A percentile compares a stretch with the other conserved stretches of the same genome.
These are phyloP conservation scores for Corniculantispora saksenae DNA, from an alignment of 2,329 filamentous ascomycete species.

Conservation along the genomic window DNA sequence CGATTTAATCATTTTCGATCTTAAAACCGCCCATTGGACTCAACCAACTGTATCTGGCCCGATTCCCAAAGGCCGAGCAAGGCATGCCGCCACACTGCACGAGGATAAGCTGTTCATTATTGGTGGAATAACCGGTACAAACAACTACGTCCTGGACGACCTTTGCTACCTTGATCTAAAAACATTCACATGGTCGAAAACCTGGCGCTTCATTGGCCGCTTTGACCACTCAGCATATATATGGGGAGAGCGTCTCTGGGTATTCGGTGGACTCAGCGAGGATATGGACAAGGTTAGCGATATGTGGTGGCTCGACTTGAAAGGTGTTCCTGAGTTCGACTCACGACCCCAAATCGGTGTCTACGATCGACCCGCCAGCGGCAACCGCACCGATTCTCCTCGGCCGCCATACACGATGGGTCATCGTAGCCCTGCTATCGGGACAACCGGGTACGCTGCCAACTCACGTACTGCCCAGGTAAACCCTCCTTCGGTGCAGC, in stretches of 20 bases:
- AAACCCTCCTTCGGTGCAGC: constrained; percentile 64
- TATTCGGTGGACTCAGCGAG: constrained; percentile 90
- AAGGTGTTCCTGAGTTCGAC: constrained; percentile 84
- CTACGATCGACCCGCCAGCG: constrained; percentile 48
- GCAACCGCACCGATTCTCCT: constrained; percentile 50
- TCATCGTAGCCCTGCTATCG: constrained; percentile 52
- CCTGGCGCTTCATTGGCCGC: constrained; percentile 91
- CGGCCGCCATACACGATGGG: constrained; percentile 54
- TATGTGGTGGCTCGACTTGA: constrained; percentile 95
- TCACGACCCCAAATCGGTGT: constrained; percentile 60
- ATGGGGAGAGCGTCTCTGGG: constrained; percentile 89
- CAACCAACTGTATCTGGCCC: constrained; percentile 84
- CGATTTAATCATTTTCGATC: constrained; percentile 93
- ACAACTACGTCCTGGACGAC: constrained; percentile 90
- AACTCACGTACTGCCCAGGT: constrained; percentile 69
- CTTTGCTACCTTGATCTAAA: constrained; percentile 96
- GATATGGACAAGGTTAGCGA: constrained; percentile 98
- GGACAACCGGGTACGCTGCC: constrained; percentile 65
- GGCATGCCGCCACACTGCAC: constrained; percentile 90
- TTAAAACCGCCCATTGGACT: constrained; percentile 93
- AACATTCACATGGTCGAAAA: constrained; percentile 95
- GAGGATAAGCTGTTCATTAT: constrained; percentile 97
- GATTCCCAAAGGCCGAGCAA: constrained; percentile 83
- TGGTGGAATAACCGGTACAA: constrained; percentile 91
- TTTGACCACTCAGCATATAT: constrained; percentile 97